Evolutionary conservation across 352 stramenopile species (phyloP).

Genomic region (Halophytophthora polymorphica): DNA sequence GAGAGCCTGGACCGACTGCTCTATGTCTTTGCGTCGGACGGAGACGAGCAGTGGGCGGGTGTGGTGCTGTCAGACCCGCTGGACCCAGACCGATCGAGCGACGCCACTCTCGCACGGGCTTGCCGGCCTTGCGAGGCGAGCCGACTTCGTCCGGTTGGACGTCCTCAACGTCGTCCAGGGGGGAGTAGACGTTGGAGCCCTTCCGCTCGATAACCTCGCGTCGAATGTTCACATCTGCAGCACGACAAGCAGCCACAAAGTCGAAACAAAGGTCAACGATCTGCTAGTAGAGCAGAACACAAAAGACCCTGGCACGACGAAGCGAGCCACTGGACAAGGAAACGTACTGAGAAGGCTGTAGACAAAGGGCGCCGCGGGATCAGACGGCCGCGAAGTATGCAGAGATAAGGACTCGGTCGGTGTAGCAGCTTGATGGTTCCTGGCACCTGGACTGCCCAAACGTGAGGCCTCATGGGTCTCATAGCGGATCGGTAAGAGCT

Average conservation of each 20-base stretch:
- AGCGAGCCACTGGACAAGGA: neutral
- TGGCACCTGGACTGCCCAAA: neutral
- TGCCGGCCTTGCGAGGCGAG: neutral
- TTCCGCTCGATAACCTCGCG: constrained; percentile 18
- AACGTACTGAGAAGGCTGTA: constrained; percentile 14
- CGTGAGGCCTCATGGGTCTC: constrained; percentile 15
- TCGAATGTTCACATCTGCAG: constrained; percentile 7
- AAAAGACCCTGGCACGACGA: neutral
- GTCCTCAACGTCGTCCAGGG: constrained; percentile 11
- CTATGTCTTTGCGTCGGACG: constrained; percentile 5
- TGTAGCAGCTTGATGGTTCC: neutral
- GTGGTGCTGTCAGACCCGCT: constrained; percentile 6
- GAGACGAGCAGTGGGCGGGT: constrained; percentile 11
- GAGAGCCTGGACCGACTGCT: neutral
- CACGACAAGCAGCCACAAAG: neutral
- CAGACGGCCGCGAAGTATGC: too few relatives aligned
- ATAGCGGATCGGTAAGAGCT: neutral
- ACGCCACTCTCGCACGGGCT: constrained; percentile 17
- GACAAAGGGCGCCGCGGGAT: too few relatives aligned
- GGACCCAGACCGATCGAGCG: constrained; percentile 9
- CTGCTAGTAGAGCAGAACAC: too few relatives aligned
- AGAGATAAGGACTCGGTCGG: neutral
- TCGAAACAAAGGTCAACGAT: too few relatives aligned
- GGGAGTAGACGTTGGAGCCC: constrained; percentile 14
- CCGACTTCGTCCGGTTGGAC: constrained; percentile 1